Evolutionary conservation across 805 yeast species (phyloP).

Genomic region (Cyberlindnera subsufficiens): DNA sequence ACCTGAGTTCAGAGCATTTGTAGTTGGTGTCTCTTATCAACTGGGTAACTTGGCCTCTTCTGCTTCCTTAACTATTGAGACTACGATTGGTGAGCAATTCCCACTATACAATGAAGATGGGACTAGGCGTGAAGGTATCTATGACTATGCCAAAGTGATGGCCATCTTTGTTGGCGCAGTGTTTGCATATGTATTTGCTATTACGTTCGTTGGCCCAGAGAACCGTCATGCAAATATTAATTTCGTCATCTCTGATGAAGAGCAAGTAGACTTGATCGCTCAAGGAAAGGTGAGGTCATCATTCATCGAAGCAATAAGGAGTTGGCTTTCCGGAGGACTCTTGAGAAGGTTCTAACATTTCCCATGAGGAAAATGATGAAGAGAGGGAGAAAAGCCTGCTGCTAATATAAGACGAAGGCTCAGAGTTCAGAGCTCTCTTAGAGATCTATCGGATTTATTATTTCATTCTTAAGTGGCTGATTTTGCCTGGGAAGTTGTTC

Average conservation of each 20-base stretch:
- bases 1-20: slow-evolving; percentile 56
- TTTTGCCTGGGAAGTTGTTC: too few species aligned
- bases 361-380: slow-evolving; percentile 2
- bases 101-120: slow-evolving; percentile 29
- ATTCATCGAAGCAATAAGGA: slow-evolving; percentile 15
- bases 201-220: slow-evolving; percentile 60
- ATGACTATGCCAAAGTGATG: slow-evolving; percentile 57
- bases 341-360: slow-evolving; percentile 7
- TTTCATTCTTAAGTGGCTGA: too few species aligned
- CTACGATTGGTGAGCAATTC: slow-evolving; percentile 54
- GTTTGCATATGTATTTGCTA: slow-evolving; percentile 42
- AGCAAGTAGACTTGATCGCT: slow-evolving; percentile 15
- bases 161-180: slow-evolving; percentile 63
- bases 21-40: slow-evolving; percentile 60
- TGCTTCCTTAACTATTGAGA: slow-evolving; percentile 62
- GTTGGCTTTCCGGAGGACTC: slow-evolving; percentile 2
- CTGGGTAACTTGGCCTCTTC: slow-evolving; percentile 63
- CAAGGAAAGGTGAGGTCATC: slow-evolving; percentile 18
- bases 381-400: background rate
- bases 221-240: slow-evolving; percentile 31
- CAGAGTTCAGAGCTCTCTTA: background rate
- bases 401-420: background rate
- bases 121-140: slow-evolving; percentile 23
- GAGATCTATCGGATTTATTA: too few species aligned
- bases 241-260: slow-evolving; percentile 18